A percentile compares a stretch with the other conserved stretches of the same genome.
Evolutionary conservation across 2,329 filamentous ascomycete genomes (phyloP).

Genomic region (Sordariomycetes sp.): DNA sequence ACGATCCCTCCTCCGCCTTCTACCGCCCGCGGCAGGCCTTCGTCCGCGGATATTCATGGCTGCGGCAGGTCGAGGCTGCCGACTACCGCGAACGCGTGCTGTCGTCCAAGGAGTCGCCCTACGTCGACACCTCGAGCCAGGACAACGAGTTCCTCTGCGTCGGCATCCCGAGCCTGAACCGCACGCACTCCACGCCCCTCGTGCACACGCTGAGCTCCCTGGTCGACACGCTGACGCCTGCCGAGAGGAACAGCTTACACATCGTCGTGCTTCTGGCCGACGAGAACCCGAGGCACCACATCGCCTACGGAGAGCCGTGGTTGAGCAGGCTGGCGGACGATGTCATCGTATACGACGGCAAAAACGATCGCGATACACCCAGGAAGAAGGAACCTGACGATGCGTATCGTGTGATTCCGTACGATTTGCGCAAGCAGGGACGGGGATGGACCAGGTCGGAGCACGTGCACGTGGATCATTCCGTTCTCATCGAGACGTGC

Average conservation of each 20-base stretch:
- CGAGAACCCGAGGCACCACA: slow-evolving; percentile 17
- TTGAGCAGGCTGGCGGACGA: slow-evolving; percentile 20
- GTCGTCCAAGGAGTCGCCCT: neutral
- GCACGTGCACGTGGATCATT: slow-evolving; percentile 23
- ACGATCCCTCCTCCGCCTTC: slow-evolving; percentile 24
- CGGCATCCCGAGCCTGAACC: slow-evolving; percentile 24
- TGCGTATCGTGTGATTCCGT: slow-evolving; percentile 10
- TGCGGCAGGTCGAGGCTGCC: slow-evolving; percentile 16
- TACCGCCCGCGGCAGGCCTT: slow-evolving; percentile 18
- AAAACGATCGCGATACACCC: slow-evolving; percentile 6
- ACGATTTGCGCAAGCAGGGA: slow-evolving; percentile 12
- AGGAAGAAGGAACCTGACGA: neutral
- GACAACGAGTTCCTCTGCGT: slow-evolving; percentile 15
- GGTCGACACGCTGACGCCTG: slow-evolving; percentile 17
- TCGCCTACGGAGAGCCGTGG: slow-evolving; percentile 21
- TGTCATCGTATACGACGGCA: slow-evolving; percentile 18
- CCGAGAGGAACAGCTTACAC: slow-evolving; percentile 19
- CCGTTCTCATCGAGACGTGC: slow-evolving; percentile 21
- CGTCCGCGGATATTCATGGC: slow-evolving; percentile 13
- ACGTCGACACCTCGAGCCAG: slow-evolving; percentile 3
- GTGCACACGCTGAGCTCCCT: slow-evolving; percentile 19
- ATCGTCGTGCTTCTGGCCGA: slow-evolving; percentile 25
- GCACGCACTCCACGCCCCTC: slow-evolving; percentile 17
- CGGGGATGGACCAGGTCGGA: slow-evolving; percentile 18
- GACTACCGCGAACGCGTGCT: slow-evolving; percentile 9